These are phyloP conservation scores for Agapanthus africanus DNA, from an alignment of 106 monocot species.

Conservation along the genomic window DNA sequence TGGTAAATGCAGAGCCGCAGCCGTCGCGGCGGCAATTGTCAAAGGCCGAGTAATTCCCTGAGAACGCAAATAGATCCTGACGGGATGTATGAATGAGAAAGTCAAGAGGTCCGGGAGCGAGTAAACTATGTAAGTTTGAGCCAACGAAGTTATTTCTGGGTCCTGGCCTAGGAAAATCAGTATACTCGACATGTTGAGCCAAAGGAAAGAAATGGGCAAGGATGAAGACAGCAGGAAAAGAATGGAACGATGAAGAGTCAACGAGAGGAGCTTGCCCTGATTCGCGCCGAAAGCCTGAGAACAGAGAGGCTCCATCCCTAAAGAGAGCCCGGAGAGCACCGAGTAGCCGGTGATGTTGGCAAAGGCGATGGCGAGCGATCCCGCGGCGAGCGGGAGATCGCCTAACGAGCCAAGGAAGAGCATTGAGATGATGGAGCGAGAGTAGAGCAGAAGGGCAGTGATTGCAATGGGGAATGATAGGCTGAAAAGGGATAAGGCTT, in stretches of 20 bases:
- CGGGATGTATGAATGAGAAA: slow-evolving; percentile 46
- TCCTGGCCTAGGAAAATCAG: slow-evolving; percentile 37
- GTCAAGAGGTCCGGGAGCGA: slow-evolving; percentile 38
- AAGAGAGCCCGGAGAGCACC: no score
- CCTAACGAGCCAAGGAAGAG: slow-evolving; percentile 15
- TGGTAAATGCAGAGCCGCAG: slow-evolving; percentile 21
- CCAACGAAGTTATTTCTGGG: slow-evolving; percentile 22
- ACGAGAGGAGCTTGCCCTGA: slow-evolving; percentile 14
- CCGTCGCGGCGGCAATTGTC: slow-evolving; percentile 17
- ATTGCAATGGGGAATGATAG: slow-evolving; percentile 15
- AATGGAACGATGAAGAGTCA: slow-evolving; percentile 39
- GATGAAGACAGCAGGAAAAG: slow-evolving; percentile 42
- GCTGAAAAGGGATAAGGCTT: slow-evolving; percentile 7
- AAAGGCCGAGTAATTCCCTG: slow-evolving; percentile 36
- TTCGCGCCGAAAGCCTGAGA: slow-evolving; percentile 42
- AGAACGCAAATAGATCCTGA: slow-evolving; percentile 38
- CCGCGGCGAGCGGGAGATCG: slow-evolving; percentile 16
- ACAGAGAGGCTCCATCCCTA: slow-evolving; percentile 50
- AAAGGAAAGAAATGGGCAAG: slow-evolving; percentile 26
- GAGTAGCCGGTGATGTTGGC: slow-evolving; percentile 53
- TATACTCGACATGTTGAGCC: slow-evolving; percentile 29
- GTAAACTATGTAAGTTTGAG: slow-evolving; percentile 27
- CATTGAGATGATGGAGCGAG: slow-evolving; percentile 13
- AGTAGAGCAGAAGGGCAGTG: slow-evolving; percentile 19
- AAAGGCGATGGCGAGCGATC: slow-evolving; percentile 26